Base-by-base conservation (phyloP, 345 rosid genomes). In the Murraya koenigii region DNA sequence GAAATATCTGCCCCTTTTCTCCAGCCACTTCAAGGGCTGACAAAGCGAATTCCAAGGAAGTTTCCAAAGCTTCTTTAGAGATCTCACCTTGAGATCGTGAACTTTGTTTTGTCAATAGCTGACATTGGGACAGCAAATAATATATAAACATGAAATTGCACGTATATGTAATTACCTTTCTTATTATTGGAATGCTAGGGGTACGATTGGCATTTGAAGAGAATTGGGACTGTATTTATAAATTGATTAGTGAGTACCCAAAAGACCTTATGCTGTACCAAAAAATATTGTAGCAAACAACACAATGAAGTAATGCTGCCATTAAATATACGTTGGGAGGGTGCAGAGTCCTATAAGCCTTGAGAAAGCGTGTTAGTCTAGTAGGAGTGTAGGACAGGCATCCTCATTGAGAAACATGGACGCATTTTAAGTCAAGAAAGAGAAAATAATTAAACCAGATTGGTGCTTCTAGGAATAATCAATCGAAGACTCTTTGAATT, bases 381-480 rank as follows among this genome's bases (percentile, higher is more conserved):
- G 82, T 47, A 69, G n/a, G n/a, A n/a, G n/a, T n/a, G n/a, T n/a
- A n/a, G 80, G 89, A 83, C 88, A 87, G 75, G 88, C 93, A 89
- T 88, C 82, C 87, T 77, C 86, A 25, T 89, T 79, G 84, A 84
- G 82, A 82, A 80, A 84, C 81, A 75, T 71, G 84, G 78, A 80
- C 13, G 90, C 93, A 86, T 88, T 88, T 91, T 79, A 89, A 83
- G 85, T 86, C 86, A 56, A 80, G 63, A 78, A 65, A 59, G 71
- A 59, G 71, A 30, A 54, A 59, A 68, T 28, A 28, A 8, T 15
- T 70, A 19, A 71, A 77, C 38, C 74, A 47, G 72, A 72, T 38
- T 47, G 75, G 52, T 71, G 72, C 84, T 83, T 83, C 85, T 85
- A 80, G 80, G 88, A 82, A 84, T 82, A 74, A 87, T 85, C 87